These are phyloP conservation scores for Kwoniella bestiolae DNA, from an alignment of 768 basidiomycete species.

Conservation along the genomic window DNA sequence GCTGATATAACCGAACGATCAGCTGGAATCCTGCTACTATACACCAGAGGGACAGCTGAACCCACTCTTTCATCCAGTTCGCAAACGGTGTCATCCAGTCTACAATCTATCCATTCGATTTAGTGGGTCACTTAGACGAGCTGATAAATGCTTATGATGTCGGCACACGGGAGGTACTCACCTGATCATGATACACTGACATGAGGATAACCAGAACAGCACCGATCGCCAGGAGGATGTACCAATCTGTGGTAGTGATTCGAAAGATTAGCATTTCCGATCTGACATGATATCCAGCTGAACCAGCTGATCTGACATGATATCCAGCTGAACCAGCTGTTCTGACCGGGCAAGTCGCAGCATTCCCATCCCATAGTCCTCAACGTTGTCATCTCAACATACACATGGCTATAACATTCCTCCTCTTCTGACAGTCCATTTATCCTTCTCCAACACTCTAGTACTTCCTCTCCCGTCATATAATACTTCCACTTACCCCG, in stretches of 20 bases:
- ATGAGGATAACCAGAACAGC: conserved; percentile 27
- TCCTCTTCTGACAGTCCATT: too few relatives aligned
- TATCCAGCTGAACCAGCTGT: too few relatives aligned
- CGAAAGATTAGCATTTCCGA: neutral
- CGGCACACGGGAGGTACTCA: conserved; percentile 13
- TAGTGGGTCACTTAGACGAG: neutral
- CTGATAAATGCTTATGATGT: neutral
- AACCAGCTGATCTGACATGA: too few relatives aligned
- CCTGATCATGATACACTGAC: conserved; percentile 31
- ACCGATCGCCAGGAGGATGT: conserved; percentile 16
- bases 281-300: too few relatives aligned
- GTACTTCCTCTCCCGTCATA: too few relatives aligned
- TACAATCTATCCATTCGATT: conserved; percentile 65
- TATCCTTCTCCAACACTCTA: too few relatives aligned
- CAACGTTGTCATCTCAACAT: too few relatives aligned
- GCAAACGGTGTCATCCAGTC: conserved; percentile 70
- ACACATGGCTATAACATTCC: too few relatives aligned
- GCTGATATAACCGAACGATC: conserved; percentile 38
- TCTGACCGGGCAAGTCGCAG: too few relatives aligned
- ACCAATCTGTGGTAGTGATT: conserved; percentile 16
- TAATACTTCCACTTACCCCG: too few relatives aligned
- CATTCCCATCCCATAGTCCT: too few relatives aligned
- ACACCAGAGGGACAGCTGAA: conserved; percentile 5
- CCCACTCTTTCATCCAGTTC: conserved; percentile 64
- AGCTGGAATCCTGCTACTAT: neutral